Evolutionary conservation across 2,329 filamentous ascomycete species (phyloP).

Genomic region (Pseudocercospora cruenta): DNA sequence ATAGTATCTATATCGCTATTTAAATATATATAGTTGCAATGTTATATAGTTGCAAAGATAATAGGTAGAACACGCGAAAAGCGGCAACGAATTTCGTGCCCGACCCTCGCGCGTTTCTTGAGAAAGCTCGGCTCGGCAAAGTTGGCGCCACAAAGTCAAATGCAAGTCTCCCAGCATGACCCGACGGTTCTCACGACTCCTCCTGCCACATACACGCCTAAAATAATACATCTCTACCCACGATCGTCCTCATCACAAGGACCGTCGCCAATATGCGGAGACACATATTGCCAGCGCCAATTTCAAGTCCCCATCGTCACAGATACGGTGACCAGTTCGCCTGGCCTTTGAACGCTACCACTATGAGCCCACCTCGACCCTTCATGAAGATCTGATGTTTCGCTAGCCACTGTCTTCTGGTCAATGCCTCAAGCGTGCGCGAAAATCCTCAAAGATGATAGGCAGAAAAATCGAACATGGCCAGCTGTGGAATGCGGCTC

Average conservation of each 20-base stretch:
- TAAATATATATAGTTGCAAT: too few species aligned
- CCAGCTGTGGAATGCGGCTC: constrained; percentile 21
- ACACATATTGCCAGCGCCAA: not conserved
- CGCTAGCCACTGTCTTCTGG: constrained; percentile 5
- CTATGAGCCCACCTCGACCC: not conserved
- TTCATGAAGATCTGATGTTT: constrained; percentile 3
- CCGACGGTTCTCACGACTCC: not conserved
- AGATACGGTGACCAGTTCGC: not conserved
- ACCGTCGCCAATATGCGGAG: not conserved
- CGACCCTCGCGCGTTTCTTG: not conserved
- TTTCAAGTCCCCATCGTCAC: not conserved
- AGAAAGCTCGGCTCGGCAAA: constrained; percentile 7
- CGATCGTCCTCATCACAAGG: not conserved
- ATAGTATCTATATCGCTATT: too few species aligned
- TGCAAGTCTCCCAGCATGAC: not conserved
- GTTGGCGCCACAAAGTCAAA: not conserved
- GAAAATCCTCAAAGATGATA: not conserved
- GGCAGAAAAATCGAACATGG: not conserved
- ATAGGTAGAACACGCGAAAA: too few species aligned
- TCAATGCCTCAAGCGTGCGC: not conserved
- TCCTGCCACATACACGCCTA: not conserved
- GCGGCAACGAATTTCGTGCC: too few species aligned
- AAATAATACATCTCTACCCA: not conserved
- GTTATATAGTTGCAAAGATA: too few species aligned
- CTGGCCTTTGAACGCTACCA: not conserved